A percentile compares a stretch with the other conserved stretches of the same genome.
Conservation (phyloP, 768 basidiomycete species). For the Kwoniella botswanensis region DNA sequence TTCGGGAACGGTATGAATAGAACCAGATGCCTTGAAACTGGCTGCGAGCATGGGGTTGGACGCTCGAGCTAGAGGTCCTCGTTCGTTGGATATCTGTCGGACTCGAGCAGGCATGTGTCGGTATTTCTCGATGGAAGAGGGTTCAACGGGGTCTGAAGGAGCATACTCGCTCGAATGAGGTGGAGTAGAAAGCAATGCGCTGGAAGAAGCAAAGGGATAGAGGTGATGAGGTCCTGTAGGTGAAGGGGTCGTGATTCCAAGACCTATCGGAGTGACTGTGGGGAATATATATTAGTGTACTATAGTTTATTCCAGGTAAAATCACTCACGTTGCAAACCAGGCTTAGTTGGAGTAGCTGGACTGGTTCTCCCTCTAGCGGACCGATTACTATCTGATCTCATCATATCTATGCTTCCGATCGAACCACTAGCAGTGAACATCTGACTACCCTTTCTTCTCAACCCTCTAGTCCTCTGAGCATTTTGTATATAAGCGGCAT, state of each 20-base stretch:
- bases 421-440: slow-evolving; percentile 43
- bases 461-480: slow-evolving; percentile 41
- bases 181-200: slow-evolving; percentile 14
- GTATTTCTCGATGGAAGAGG: slow-evolving; percentile 16
- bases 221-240: slow-evolving; percentile 25
- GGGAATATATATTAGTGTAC: slow-evolving; percentile 14
- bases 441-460: slow-evolving; percentile 46
- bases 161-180: slow-evolving; percentile 9
- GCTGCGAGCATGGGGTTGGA: slow-evolving; percentile 55
- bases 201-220: slow-evolving; percentile 44
- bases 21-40: slow-evolving; percentile 37
- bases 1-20: slow-evolving; percentile 20
- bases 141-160: slow-evolving; percentile 8
- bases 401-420: slow-evolving; percentile 38
- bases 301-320: background rate
- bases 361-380: slow-evolving; percentile 11
- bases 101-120: slow-evolving; percentile 14
- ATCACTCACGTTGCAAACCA: slow-evolving; percentile 29
- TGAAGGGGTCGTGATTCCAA: slow-evolving; percentile 39
- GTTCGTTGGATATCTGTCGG: slow-evolving; percentile 18
- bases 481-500: slow-evolving; percentile 28
- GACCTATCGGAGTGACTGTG: slow-evolving; percentile 18
- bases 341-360: slow-evolving; percentile 49
- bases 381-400: slow-evolving; percentile 19
- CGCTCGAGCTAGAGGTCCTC: slow-evolving; percentile 47